These are phyloP conservation scores for Thelonectria blattea DNA, from an alignment of 2,329 filamentous ascomycete species.

Conservation along the genomic window DNA sequence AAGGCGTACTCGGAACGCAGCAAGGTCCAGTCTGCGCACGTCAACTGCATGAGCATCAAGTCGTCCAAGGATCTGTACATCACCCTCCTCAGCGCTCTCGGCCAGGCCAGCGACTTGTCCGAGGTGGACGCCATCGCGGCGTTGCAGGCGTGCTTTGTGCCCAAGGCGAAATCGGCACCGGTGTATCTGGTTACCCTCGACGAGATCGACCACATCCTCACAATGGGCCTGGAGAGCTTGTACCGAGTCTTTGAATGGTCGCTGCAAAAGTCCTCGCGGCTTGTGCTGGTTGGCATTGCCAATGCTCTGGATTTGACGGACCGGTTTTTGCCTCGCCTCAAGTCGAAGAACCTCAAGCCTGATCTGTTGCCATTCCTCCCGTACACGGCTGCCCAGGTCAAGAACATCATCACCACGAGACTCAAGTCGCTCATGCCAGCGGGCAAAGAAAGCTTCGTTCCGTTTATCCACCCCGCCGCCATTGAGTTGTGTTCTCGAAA, in stretches of 20 bases:
- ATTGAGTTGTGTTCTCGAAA: constrained; percentile 95
- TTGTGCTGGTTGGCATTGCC: constrained; percentile 89
- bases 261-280: constrained; percentile 76
- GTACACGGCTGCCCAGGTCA: constrained; percentile 87
- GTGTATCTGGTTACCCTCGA: constrained; percentile 88
- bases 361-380: constrained; percentile 90
- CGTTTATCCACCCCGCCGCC: constrained; percentile 91
- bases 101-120: constrained; percentile 61
- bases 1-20: constrained; percentile 59
- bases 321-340: constrained; percentile 90
- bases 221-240: constrained; percentile 84
- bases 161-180: constrained; percentile 59
- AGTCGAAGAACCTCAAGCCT: constrained; percentile 90
- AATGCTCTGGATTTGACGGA: constrained; percentile 96
- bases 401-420: constrained; percentile 82
- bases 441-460: constrained; percentile 67
- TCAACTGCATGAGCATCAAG: constrained; percentile 98
- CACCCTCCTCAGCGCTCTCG: constrained; percentile 75
- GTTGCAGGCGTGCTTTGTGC: constrained; percentile 74
- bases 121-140: constrained; percentile 72
- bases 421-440: constrained; percentile 75
- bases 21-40: constrained; percentile 72
- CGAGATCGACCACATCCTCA: constrained; percentile 93
- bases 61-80: constrained; percentile 84
- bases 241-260: constrained; percentile 99